Conservation (phyloP, 352 stramenopile genomes). For the Globisporangium polare region DNA sequence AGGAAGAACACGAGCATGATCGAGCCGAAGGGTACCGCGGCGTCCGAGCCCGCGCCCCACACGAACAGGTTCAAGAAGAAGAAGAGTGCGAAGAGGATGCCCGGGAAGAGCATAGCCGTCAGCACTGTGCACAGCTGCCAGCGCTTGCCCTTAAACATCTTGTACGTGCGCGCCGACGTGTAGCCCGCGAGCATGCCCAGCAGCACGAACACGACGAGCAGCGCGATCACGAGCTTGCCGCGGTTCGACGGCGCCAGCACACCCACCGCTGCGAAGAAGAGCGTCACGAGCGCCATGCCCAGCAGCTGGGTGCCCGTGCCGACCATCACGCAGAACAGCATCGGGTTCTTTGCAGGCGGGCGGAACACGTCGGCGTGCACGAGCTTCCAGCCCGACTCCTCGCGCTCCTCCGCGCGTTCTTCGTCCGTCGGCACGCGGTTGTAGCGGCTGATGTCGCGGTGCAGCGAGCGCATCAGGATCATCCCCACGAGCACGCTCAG, state of each 20-base stretch:
- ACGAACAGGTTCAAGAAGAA: constrained; percentile 98
- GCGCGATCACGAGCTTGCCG: constrained; percentile 96
- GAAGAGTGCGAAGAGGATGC: constrained; percentile 96
- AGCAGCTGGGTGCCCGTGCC: constrained; percentile 98
- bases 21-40: constrained; percentile 94
- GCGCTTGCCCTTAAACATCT: constrained; percentile 99
- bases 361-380: constrained; percentile 99
- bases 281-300: constrained; percentile 93
- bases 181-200: constrained; percentile 96
- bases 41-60: constrained; percentile 91
- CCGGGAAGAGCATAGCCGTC: constrained; percentile 96
- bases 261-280: constrained; percentile 96
- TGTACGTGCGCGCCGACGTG: constrained; percentile 96
- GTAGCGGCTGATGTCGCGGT: constrained; percentile 98
- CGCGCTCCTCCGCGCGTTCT: constrained; percentile 96
- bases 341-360: constrained; percentile 91
- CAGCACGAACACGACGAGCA: constrained; percentile 97
- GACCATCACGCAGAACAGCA: constrained; percentile 97
- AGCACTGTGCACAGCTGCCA: constrained; percentile 97
- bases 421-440: constrained; percentile 96
- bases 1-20: constrained; percentile 97
- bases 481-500: constrained; percentile 98
- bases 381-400: constrained; percentile 99
- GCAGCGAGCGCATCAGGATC: constrained; percentile 98
- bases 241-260: constrained; percentile 97